phyloP scores from a whole-genome alignment of 2,329 filamentous ascomycete genomes.

The Trichoderma sp. region DNA sequence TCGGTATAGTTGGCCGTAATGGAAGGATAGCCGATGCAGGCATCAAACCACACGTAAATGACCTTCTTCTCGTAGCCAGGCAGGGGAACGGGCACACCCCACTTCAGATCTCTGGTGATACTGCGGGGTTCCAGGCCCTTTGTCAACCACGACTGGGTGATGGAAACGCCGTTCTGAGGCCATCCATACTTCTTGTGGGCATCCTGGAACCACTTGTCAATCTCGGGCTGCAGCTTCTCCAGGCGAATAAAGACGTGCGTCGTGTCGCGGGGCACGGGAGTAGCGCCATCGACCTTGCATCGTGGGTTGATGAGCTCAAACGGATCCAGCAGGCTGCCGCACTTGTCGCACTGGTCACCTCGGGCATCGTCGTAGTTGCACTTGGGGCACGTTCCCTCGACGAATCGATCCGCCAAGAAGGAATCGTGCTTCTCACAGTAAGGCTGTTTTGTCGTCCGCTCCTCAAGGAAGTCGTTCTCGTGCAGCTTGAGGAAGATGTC shows the following conservation, averaged over 20 bases:
- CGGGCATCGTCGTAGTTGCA: conserved; percentile 70
- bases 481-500: conserved; percentile 85
- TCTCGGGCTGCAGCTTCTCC: conserved; percentile 74
- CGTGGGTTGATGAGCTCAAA: conserved; percentile 77
- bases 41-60: conserved; percentile 91
- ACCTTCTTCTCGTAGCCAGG: conserved; percentile 62
- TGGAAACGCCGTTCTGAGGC: conserved; percentile 71
- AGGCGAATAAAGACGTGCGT: conserved; percentile 90
- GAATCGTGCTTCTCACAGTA: conserved; percentile 78
- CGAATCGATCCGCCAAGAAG: conserved; percentile 83
- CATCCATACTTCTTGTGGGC: conserved; percentile 72
- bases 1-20: conserved; percentile 88
- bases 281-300: conserved; percentile 86
- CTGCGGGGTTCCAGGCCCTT: conserved; percentile 82
- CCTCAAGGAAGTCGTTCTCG: conserved; percentile 83
- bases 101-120: conserved; percentile 90
- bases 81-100: conserved; percentile 65
- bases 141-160: conserved; percentile 77
- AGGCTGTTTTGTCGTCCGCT: conserved; percentile 83
- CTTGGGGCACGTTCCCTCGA: conserved; percentile 75
- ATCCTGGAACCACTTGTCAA: conserved; percentile 74
- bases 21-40: conserved; percentile 91
- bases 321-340: conserved; percentile 69
- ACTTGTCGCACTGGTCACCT: conserved; percentile 74
- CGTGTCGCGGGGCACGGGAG: conserved; percentile 75